These are phyloP conservation scores for Trametes sanguinea DNA, from an alignment of 768 basidiomycete genomes.

Conservation along the genomic window DNA sequence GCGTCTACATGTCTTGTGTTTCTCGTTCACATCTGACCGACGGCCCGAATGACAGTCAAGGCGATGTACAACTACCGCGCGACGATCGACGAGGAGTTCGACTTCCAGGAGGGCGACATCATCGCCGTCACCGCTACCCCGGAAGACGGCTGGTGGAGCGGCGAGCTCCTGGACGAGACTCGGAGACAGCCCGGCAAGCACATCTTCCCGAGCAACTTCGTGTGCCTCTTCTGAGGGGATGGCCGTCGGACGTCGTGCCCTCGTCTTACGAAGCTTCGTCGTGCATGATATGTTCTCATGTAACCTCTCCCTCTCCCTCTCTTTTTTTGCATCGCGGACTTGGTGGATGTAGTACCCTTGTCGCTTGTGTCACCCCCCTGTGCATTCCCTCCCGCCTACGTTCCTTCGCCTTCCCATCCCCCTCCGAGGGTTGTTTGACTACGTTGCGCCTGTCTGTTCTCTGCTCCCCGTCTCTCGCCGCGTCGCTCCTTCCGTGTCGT, in stretches of 20 bases:
- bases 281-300: neutral
- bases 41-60: conserved; percentile 55
- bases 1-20: conserved; percentile 36
- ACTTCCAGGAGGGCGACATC: conserved; percentile 93
- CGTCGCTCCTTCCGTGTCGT: neutral
- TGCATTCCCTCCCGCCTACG: neutral
- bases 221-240: conserved; percentile 62
- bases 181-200: conserved; percentile 70
- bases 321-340: neutral
- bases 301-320: neutral
- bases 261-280: neutral
- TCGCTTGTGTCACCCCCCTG: too few species aligned
- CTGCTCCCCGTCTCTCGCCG: neutral
- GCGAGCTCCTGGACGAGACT: conserved; percentile 77
- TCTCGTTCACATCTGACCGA: too few species aligned
- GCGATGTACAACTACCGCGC: conserved; percentile 87
- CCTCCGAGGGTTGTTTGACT: neutral
- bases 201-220: conserved; percentile 89
- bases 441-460: neutral
- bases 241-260: neutral
- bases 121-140: conserved; percentile 94
- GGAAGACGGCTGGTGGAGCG: conserved; percentile 98
- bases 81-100: conserved; percentile 90
- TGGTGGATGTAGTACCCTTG: neutral
- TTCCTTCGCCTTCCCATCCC: neutral